phyloP scores from a whole-genome alignment of 2,329 filamentous ascomycete genomes.

The Chrysosporium keratinophilum region DNA sequence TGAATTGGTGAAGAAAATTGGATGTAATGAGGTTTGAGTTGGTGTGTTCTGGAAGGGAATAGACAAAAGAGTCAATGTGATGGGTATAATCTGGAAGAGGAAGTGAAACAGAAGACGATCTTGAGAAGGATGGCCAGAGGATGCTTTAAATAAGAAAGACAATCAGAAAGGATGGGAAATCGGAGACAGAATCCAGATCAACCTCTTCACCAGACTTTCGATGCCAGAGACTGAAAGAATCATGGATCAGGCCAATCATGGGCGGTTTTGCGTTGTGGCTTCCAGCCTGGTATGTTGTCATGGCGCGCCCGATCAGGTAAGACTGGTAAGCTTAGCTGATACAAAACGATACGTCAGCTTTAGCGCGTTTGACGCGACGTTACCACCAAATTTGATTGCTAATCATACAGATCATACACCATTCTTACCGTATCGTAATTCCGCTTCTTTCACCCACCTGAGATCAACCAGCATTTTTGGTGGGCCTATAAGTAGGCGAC shows the following conservation, averaged over 20 bases:
- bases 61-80: constrained; percentile 16
- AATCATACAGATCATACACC: constrained; percentile 41
- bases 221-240: neutral
- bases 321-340: neutral
- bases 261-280: neutral
- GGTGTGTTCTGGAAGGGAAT: constrained; percentile 21
- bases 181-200: constrained; percentile 37
- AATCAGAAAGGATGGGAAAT: constrained; percentile 23
- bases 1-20: constrained; percentile 43
- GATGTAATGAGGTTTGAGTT: constrained; percentile 18
- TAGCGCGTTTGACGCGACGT: neutral
- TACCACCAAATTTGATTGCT: constrained; percentile 16
- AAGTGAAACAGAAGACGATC: constrained; percentile 17
- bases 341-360: constrained; percentile 7
- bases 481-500: constrained; percentile 37
- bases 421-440: constrained; percentile 38
- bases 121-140: constrained; percentile 17
- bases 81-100: constrained; percentile 14
- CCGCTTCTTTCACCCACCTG: constrained; percentile 33
- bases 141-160: constrained; percentile 23
- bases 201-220: constrained; percentile 21
- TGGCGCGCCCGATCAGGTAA: constrained; percentile 16
- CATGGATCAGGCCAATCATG: constrained; percentile 34
- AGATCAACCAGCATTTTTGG: constrained; percentile 37
- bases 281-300: constrained; percentile 12